Percentiles rank a stretch among this genome's conserved stretches.
These are phyloP conservation scores for Solanum paucissectum DNA, from an alignment of 257 asterid species.

Conservation along the genomic window DNA sequence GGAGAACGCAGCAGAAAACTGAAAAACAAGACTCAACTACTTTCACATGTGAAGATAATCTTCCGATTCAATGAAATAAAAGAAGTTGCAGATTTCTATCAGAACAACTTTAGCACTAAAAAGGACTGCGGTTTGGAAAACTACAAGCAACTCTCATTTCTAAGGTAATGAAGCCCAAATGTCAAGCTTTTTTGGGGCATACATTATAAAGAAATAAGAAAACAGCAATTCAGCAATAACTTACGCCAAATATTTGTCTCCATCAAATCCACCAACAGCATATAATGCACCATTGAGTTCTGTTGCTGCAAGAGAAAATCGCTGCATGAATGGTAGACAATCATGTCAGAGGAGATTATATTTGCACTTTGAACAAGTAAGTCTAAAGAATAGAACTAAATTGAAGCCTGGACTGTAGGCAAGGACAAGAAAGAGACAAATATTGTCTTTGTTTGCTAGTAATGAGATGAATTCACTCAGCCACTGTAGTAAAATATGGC, in stretches of 20 bases:
- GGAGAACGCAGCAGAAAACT: not conserved
- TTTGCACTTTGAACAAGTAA: not conserved
- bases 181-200: not conserved
- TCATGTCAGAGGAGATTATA: not conserved
- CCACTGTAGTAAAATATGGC: not conserved
- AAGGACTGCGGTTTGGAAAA: not conserved
- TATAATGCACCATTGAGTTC: conserved; percentile 69
- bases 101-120: not conserved
- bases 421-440: not conserved
- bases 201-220: not conserved
- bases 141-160: not conserved
- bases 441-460: not conserved
- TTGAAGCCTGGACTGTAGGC: too few relatives aligned
- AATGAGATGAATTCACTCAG: not conserved
- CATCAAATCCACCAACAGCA: conserved; percentile 79
- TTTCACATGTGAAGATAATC: not conserved
- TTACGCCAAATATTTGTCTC: conserved; percentile 56
- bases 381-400: too few relatives aligned
- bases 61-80: not conserved
- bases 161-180: not conserved
- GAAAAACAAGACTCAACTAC: not conserved
- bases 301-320: conserved; percentile 67
- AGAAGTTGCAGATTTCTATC: not conserved
- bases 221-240: conserved; percentile 8
- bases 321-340: conserved; percentile 26